These are phyloP conservation scores for Vitis hybrid DNA, from an alignment of 177 flowering plant genomes.

Conservation along the genomic window DNA sequence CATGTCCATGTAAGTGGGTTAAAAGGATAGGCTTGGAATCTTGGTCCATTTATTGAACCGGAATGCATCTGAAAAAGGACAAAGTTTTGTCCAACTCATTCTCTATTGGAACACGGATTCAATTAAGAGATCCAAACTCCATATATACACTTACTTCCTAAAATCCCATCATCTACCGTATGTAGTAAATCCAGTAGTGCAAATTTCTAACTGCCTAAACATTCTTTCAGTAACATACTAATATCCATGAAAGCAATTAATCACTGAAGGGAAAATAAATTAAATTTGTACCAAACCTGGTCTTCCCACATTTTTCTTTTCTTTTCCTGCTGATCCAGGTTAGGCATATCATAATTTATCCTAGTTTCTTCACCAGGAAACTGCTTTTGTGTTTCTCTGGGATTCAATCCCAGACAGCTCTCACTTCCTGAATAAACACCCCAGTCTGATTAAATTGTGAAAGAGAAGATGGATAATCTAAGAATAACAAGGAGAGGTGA, in stretches of 20 bases:
- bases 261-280: background rate
- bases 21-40: too few relatives aligned
- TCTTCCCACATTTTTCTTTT: constrained; percentile 6
- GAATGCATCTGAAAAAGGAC: too few relatives aligned
- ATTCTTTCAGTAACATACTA: too few relatives aligned
- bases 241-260: too few relatives aligned
- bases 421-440: constrained; percentile 27
- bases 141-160: too few relatives aligned
- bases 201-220: too few relatives aligned
- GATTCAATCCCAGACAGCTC: constrained; percentile 14
- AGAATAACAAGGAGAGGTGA: background rate
- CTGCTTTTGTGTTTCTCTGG: constrained; percentile 14
- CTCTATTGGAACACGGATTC: too few relatives aligned
- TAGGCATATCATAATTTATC: background rate
- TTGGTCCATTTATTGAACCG: too few relatives aligned
- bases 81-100: background rate
- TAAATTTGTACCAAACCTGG: constrained; percentile 15
- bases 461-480: background rate
- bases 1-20: too few relatives aligned
- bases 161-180: background rate
- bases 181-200: too few relatives aligned
- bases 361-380: constrained; percentile 19
- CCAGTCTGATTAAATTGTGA: background rate
- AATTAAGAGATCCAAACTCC: too few relatives aligned
- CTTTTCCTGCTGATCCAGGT: constrained; percentile 18